Conservation (phyloP, 495 filamentous ascomycete genomes). For the Podospora appendiculata region DNA sequence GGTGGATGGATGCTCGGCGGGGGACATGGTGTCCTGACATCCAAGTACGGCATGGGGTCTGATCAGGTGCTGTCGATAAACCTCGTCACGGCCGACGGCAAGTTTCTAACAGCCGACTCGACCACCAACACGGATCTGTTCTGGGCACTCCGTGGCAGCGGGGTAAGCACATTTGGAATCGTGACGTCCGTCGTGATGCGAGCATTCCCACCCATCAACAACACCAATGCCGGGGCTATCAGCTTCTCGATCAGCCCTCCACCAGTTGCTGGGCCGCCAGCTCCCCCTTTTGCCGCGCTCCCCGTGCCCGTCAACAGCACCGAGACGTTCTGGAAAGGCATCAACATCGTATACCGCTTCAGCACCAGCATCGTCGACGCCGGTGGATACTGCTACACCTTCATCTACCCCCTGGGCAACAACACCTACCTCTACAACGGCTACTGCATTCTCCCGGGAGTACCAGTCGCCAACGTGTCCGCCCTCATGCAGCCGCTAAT, state of each 20-base stretch:
- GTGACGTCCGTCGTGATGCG: constrained; percentile 43
- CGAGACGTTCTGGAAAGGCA: constrained; percentile 44
- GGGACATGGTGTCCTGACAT: constrained; percentile 33
- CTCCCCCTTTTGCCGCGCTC: constrained; percentile 16
- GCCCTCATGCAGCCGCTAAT: constrained; percentile 39
- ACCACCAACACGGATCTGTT: constrained; percentile 49
- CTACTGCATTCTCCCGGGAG: constrained; percentile 21
- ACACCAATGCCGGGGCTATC: constrained; percentile 14
- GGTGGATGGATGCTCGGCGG: not conserved
- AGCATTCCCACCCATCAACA: constrained; percentile 24
- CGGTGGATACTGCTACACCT: constrained; percentile 38
- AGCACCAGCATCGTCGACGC: constrained; percentile 24
- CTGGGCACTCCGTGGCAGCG: constrained; percentile 55
- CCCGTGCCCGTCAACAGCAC: constrained; percentile 17
- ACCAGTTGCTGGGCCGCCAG: constrained; percentile 13
- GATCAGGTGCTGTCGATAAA: constrained; percentile 46
- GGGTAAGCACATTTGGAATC: constrained; percentile 47
- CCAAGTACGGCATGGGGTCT: constrained; percentile 39
- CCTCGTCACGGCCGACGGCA: constrained; percentile 50
- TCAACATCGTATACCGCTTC: constrained; percentile 33
- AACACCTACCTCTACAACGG: constrained; percentile 27
- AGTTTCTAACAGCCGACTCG: constrained; percentile 43
- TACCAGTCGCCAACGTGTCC: constrained; percentile 18
- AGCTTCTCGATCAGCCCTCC: constrained; percentile 3
- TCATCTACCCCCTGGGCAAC: constrained; percentile 27